Base-by-base conservation (phyloP, 2,329 filamentous ascomycete species). In the Botryotinia globosa region DNA sequence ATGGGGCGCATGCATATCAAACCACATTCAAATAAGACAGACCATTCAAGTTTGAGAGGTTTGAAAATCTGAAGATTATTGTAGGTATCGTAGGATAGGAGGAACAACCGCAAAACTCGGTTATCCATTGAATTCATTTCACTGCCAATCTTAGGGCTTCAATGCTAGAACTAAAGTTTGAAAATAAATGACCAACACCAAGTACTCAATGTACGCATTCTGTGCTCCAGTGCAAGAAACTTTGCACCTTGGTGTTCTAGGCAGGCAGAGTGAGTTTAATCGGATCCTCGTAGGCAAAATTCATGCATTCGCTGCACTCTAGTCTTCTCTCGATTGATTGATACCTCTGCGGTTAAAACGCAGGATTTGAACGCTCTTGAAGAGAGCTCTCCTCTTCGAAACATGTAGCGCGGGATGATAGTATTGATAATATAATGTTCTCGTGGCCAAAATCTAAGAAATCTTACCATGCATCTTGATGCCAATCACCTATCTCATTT, bases 1-100 rank as follows among this genome's bases (percentile, higher is more conserved):
- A 58, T 44, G 61, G 48, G 29, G 45, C 37, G 39, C 22, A 65
- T 22, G 37, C 29, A 70, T 70, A 45, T 32, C 37, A 70, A 70
- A 34, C 16, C 37, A 25, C 62, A 22, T 45, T 62, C 56, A 34
- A 29, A 39, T 48, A 20, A 18, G 25, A 22, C 48, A n/a, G n/a
- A 22, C 8, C 48, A 18, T 44, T 16, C 56, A 37, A 56, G 29
- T 42, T 58, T 56, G 48, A 44, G 48, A 42, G 25, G n/a, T 14
- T 42, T 39, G 56, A 10, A 9, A 37, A 37, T 20, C n/a, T 37
- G 29, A n/a, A 70, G 18, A n/a, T 16, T 25, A 42, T 42, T 32
- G 20, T 18, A 44, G 37, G 18, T 68, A 29, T 14, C 37, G 16
- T 68, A 68, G 37, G 65, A 68, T 68, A 68, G 18, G 34, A 56